These are phyloP conservation scores for Ustilago loliicola DNA, from an alignment of 1,284 basidiomycete species.

Conservation along the genomic window DNA sequence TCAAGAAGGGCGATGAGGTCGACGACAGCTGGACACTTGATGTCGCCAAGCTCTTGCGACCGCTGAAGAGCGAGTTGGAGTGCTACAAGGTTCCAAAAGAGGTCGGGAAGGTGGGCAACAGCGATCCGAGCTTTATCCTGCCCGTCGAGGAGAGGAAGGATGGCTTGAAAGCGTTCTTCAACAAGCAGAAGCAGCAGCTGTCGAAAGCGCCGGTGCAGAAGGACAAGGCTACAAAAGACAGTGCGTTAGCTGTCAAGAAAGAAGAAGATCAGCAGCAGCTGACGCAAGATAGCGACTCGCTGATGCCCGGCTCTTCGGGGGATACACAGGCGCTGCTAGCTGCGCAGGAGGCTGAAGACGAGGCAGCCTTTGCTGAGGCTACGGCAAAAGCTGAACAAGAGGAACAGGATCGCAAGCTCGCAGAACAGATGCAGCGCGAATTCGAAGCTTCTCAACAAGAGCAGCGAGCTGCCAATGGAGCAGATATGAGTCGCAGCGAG, in stretches of 20 bases:
- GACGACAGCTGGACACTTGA: slow-evolving; percentile 71
- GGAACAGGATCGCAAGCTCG: slow-evolving; percentile 32
- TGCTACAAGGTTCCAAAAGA: slow-evolving; percentile 92
- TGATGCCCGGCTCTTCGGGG: slow-evolving; percentile 27
- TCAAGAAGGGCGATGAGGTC: slow-evolving; percentile 27
- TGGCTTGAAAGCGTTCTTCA: slow-evolving; percentile 88
- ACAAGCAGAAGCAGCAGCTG: slow-evolving; percentile 70
- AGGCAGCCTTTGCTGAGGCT: slow-evolving; percentile 20
- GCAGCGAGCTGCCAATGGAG: neutral
- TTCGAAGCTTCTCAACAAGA: slow-evolving; percentile 6
- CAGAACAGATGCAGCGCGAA: slow-evolving; percentile 41
- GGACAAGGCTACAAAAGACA: neutral
- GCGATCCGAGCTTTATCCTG: slow-evolving; percentile 84
- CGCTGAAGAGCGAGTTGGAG: slow-evolving; percentile 76
- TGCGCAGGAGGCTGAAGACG: slow-evolving; percentile 32
- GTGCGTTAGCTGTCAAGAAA: neutral
- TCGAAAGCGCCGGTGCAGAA: neutral
- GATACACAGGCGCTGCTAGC: slow-evolving; percentile 28
- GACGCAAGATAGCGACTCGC: slow-evolving; percentile 17
- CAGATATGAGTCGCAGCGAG: slow-evolving; percentile 31
- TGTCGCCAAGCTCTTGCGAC: slow-evolving; percentile 78
- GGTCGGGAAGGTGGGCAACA: slow-evolving; percentile 88
- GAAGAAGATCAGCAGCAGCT: slow-evolving; percentile 13
- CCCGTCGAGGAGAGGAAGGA: slow-evolving; percentile 84
- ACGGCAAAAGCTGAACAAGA: slow-evolving; percentile 34